Evolutionary conservation across 306 rosid species (phyloP).

Genomic region (Malus orientalis): DNA sequence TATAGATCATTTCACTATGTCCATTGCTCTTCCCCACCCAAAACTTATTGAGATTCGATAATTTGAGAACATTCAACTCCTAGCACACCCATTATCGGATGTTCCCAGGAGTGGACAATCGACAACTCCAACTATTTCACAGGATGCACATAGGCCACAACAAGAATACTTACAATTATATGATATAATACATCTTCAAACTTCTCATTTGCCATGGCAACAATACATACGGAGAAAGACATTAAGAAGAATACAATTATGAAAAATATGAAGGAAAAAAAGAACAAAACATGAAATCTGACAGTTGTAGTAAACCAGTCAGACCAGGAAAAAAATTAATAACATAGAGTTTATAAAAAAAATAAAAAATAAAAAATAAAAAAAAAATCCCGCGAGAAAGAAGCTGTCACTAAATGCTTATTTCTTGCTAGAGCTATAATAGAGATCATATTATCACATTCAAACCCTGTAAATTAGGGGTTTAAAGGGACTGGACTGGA

Average conservation of each 20-base stretch:
- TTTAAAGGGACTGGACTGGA: no score
- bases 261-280: neutral
- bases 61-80: neutral
- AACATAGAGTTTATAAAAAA: neutral
- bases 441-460: neutral
- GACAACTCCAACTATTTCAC: neutral
- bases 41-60: neutral
- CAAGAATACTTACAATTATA: neutral
- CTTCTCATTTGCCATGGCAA: neutral
- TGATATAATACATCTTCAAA: neutral
- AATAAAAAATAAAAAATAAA: neutral
- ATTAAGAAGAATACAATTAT: neutral
- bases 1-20: neutral
- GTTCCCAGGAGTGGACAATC: neutral
- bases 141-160: neutral
- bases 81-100: neutral
- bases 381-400: neutral
- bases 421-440: no score
- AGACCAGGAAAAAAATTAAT: neutral
- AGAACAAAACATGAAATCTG: neutral
- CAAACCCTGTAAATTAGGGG: neutral
- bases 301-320: neutral
- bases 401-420: no score
- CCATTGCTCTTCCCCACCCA: neutral
- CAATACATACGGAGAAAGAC: neutral